These are phyloP conservation scores for Xylariaceae sp. DNA, from an alignment of 2,329 filamentous ascomycete genomes.

Conservation along the genomic window DNA sequence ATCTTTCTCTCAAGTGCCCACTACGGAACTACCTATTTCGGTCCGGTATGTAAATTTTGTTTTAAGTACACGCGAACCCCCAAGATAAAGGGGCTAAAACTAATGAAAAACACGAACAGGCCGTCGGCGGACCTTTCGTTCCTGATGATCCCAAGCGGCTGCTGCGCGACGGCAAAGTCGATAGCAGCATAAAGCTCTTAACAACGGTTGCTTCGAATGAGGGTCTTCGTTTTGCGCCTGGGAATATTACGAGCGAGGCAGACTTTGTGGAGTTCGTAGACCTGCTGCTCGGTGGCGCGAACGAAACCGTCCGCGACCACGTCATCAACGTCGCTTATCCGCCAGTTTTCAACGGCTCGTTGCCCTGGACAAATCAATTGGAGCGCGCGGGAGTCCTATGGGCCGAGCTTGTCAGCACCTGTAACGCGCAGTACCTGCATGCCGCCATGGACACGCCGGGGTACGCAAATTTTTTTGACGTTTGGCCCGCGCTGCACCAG, in stretches of 20 bases:
- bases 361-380: background rate
- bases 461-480: background rate
- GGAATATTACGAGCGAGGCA: constrained; percentile 39
- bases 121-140: background rate
- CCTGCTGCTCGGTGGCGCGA: background rate
- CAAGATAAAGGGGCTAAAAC: too few relatives aligned
- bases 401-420: background rate
- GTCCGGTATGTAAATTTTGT: background rate
- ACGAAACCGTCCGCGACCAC: background rate
- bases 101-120: background rate
- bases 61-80: too few relatives aligned
- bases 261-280: constrained; percentile 41
- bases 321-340: background rate
- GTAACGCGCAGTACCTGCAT: background rate
- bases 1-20: background rate
- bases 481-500: background rate
- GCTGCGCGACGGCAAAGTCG: constrained; percentile 38
- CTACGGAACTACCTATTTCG: background rate
- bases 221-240: constrained; percentile 45
- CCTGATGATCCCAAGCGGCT: constrained; percentile 38
- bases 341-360: background rate
- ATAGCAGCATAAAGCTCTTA: constrained; percentile 41
- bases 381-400: background rate
- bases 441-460: background rate
- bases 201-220: constrained; percentile 47